Percentiles rank a stretch among this genome's conserved stretches.
Conservation (phyloP, 208 protist species). For the Vickermania spadyakhi region DNA sequence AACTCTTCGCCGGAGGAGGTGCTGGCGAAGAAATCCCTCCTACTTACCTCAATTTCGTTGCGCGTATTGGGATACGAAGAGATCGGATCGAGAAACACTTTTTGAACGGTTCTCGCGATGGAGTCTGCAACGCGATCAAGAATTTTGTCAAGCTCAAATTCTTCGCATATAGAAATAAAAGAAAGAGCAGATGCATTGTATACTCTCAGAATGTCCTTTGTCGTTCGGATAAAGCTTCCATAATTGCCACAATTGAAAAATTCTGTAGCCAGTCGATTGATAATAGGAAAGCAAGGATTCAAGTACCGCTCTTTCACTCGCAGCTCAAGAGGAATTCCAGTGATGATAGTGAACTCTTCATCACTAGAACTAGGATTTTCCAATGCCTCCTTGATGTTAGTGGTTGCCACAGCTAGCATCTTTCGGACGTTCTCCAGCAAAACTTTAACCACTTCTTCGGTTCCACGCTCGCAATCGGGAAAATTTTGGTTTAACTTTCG, state of each 20-base stretch:
- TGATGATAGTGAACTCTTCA: constrained; percentile 40
- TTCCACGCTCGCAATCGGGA: constrained; percentile 46
- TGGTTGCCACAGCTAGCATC: constrained; percentile 22
- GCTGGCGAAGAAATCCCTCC: constrained; percentile 44
- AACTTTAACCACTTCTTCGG: constrained; percentile 35
- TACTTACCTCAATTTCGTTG: constrained; percentile 29
- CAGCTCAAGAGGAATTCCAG: constrained; percentile 31
- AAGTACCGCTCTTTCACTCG: constrained; percentile 45
- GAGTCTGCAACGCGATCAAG: constrained; percentile 25
- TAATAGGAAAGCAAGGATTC: constrained; percentile 26
- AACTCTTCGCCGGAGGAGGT: constrained; percentile 20
- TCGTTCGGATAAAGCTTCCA: constrained; percentile 46
- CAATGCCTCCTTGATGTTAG: constrained; percentile 17
- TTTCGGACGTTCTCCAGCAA: constrained; percentile 29
- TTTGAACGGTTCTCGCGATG: constrained; percentile 33
- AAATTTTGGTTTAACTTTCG: constrained; percentile 26
- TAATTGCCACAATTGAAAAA: constrained; percentile 22
- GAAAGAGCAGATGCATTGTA: constrained; percentile 47
- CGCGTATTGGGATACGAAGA: constrained; percentile 8
- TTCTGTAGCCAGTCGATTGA: constrained; percentile 21
- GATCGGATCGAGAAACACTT: constrained; percentile 31
- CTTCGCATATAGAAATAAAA: constrained; percentile 45
- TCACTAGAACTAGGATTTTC: constrained; percentile 25
- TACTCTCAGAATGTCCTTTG: constrained; percentile 45
- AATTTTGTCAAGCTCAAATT: constrained; percentile 27